Evolutionary conservation across 768 basidiomycete genomes (phyloP).

Genomic region (Lentinula sp.): DNA sequence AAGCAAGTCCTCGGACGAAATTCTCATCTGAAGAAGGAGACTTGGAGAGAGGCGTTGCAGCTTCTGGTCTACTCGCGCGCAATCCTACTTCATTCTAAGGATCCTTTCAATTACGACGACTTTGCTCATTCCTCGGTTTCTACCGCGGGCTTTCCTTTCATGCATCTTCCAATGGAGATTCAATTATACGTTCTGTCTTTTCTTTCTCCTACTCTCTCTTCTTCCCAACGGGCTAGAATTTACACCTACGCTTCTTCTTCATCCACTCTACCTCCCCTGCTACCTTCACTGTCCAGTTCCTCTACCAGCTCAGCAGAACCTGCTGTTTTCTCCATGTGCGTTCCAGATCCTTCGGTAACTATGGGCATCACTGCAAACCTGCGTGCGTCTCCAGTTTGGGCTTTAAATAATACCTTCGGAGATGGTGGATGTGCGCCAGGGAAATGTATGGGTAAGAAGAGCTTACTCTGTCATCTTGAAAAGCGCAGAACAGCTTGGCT

Average conservation of each 20-base stretch:
- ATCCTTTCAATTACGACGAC: neutral
- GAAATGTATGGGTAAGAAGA: slow-evolving; percentile 33
- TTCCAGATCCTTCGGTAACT: slow-evolving; percentile 1
- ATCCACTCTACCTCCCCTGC: slow-evolving; percentile 36
- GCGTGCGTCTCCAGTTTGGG: slow-evolving; percentile 23
- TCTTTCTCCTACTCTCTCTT: slow-evolving; percentile 51
- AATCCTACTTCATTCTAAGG: slow-evolving; percentile 35
- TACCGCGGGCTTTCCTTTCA: slow-evolving; percentile 4
- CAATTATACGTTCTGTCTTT: slow-evolving; percentile 52
- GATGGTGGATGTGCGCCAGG: slow-evolving; percentile 26
- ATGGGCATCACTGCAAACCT: neutral
- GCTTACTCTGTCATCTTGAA: slow-evolving; percentile 31
- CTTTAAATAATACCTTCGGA: slow-evolving; percentile 17
- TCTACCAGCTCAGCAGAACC: neutral
- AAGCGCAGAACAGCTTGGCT: slow-evolving; percentile 44
- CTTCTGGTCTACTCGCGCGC: slow-evolving; percentile 46
- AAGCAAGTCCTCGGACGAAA: slow-evolving; percentile 37
- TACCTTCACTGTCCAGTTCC: slow-evolving; percentile 14
- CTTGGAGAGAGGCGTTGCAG: slow-evolving; percentile 39
- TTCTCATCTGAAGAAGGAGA: slow-evolving; percentile 25
- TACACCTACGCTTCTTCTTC: slow-evolving; percentile 42
- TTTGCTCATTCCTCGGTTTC: slow-evolving; percentile 25
- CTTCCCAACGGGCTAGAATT: slow-evolving; percentile 47
- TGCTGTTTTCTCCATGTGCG: neutral
- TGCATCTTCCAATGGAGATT: slow-evolving; percentile 50